Percentiles rank a stretch among this genome's conserved stretches.
These are phyloP conservation scores for Plasmodium adleri DNA, from an alignment of 169 alveolate species.

Conservation along the genomic window DNA sequence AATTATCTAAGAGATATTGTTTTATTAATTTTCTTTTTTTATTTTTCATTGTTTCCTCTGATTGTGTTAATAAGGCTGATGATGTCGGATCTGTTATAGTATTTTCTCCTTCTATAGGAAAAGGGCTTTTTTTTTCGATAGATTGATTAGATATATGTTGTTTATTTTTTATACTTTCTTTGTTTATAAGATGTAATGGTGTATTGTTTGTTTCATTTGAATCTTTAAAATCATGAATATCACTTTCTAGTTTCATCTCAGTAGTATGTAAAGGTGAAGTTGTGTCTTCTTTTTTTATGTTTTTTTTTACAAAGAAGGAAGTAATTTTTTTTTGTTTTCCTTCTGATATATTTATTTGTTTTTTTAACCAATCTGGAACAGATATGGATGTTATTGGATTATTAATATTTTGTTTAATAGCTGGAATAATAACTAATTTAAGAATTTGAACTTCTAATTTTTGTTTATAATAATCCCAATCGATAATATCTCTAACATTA, in stretches of 20 bases:
- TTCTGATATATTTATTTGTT: constrained; percentile 77
- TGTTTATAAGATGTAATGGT: not conserved
- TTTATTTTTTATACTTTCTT: not conserved
- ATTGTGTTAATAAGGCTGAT: not conserved
- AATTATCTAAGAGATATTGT: constrained; percentile 33
- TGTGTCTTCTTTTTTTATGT: constrained; percentile 61
- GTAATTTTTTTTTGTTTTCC: constrained; percentile 74
- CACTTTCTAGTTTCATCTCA: not conserved
- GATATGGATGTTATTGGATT: constrained; percentile 95
- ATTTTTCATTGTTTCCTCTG: no score
- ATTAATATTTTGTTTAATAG: constrained; percentile 94
- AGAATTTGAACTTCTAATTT: constrained; percentile 94
- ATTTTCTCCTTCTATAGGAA: not conserved
- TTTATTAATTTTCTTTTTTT: constrained; percentile 32
- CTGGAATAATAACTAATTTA: constrained; percentile 96
- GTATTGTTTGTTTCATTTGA: not conserved
- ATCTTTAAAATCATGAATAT: not conserved
- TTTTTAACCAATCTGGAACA: constrained; percentile 96
- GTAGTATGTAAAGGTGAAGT: constrained; percentile 4
- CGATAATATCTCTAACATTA: constrained; percentile 94
- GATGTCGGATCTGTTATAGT: not conserved
- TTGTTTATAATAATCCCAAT: constrained; percentile 97
- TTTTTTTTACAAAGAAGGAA: constrained; percentile 77
- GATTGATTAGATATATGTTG: constrained; percentile 8
- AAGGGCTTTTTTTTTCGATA: constrained; percentile 35